These are phyloP conservation scores for Heliophila coronopifolia DNA, from an alignment of 441 rosid species.

Conservation along the genomic window DNA sequence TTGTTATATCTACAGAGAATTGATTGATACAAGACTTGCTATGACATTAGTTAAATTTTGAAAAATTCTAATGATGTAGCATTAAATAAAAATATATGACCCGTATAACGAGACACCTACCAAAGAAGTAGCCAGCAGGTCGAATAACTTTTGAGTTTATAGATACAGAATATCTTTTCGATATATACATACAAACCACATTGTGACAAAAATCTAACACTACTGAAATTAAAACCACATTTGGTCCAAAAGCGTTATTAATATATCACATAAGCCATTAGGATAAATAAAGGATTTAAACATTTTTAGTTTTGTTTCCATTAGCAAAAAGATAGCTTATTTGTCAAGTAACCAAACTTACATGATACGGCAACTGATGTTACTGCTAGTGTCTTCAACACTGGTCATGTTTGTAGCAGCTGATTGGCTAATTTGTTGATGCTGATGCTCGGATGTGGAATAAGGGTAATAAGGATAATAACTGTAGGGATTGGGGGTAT, in stretches of 20 bases:
- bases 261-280: conserved; percentile 12
- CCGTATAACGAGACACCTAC: conserved; percentile 31
- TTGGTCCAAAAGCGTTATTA: background rate
- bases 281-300: background rate
- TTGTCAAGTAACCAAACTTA: conserved; percentile 13
- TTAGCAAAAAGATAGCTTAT: background rate
- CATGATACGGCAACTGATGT: conserved; percentile 24
- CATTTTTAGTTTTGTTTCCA: background rate
- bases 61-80: background rate
- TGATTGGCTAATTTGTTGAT: conserved; percentile 1
- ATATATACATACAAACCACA: conserved; percentile 22
- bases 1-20: background rate
- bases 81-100: conserved; percentile 25
- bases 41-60: background rate
- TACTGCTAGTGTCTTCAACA: conserved; percentile 19
- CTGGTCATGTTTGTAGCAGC: conserved; percentile 9
- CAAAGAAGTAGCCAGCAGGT: conserved; percentile 25
- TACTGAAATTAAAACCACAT: too few species aligned
- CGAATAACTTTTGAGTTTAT: conserved; percentile 25
- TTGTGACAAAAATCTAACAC: conserved; percentile 27
- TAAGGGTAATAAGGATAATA: conserved; percentile 35
- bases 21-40: conserved; percentile 22
- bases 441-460: conserved; percentile 4
- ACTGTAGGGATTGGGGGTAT: conserved; percentile 32
- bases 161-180: conserved; percentile 21